Evolutionary conservation across 345 rosid genomes (phyloP).

Genomic region (Linum tenue): DNA sequence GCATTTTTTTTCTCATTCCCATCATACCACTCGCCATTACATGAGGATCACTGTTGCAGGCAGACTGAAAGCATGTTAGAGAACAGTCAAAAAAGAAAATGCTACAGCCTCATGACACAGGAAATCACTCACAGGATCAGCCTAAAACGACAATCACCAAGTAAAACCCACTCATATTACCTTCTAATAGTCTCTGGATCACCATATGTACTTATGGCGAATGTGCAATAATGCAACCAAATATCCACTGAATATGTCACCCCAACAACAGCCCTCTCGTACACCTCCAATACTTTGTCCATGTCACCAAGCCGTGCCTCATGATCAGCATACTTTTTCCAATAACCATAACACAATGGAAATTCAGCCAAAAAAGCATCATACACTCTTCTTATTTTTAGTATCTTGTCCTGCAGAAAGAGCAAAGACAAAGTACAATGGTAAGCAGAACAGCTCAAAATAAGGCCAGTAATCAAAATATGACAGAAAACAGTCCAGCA

Average conservation of each 20-base stretch:
- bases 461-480: background rate
- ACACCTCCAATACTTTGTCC: slow-evolving; percentile 96
- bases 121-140: slow-evolving; percentile 22
- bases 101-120: slow-evolving; percentile 28
- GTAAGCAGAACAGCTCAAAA: background rate
- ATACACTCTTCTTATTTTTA: slow-evolving; percentile 74
- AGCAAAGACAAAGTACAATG: background rate
- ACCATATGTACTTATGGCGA: slow-evolving; percentile 72
- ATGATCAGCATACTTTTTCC: slow-evolving; percentile 98
- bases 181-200: slow-evolving; percentile 94
- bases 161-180: slow-evolving; percentile 35
- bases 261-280: slow-evolving; percentile 81
- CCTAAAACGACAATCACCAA: slow-evolving; percentile 19
- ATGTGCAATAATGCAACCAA: slow-evolving; percentile 85
- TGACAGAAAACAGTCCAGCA: too few relatives aligned
- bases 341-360: slow-evolving; percentile 94
- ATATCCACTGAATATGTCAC: slow-evolving; percentile 98
- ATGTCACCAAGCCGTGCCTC: slow-evolving; percentile 77
- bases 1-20: slow-evolving; percentile 41
- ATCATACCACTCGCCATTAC: slow-evolving; percentile 56
- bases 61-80: slow-evolving; percentile 65
- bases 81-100: slow-evolving; percentile 22
- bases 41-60: slow-evolving; percentile 62
- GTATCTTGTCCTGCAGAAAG: slow-evolving; percentile 58
- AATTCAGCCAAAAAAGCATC: slow-evolving; percentile 90